phyloP scores from a whole-genome alignment of 2,329 filamentous ascomycete species.

The Dothideomycetes sp. region DNA sequence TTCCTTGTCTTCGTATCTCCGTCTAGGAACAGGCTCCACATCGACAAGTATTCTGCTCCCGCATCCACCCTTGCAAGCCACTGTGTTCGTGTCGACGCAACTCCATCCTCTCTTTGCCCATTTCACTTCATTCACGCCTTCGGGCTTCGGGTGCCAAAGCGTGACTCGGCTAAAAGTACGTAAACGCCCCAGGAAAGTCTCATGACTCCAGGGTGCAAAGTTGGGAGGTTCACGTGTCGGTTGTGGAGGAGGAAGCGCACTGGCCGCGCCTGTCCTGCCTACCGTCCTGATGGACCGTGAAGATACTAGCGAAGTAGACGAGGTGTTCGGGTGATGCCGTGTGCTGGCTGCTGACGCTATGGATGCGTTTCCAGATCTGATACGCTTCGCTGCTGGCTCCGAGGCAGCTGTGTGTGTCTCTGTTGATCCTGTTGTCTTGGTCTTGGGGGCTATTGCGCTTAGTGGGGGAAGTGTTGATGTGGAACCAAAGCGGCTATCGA shows the following conservation, averaged over 20 bases:
- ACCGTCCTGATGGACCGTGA: slow-evolving; percentile 1
- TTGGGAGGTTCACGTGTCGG: slow-evolving; percentile 38
- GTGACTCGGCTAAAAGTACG: slow-evolving; percentile 86
- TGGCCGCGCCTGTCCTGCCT: too few relatives aligned
- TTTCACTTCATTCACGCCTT: slow-evolving; percentile 74
- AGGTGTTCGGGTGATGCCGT: slow-evolving; percentile 3
- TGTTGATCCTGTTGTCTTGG: slow-evolving; percentile 22
- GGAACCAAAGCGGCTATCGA: slow-evolving; percentile 47
- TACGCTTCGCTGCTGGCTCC: slow-evolving; percentile 19
- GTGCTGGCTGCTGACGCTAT: slow-evolving; percentile 13
- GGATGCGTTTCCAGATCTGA: slow-evolving; percentile 19
- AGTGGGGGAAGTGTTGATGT: slow-evolving; percentile 23
- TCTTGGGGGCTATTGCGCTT: too few relatives aligned
- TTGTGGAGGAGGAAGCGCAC: not conserved
- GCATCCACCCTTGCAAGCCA: slow-evolving; percentile 72
- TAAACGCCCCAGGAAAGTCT: slow-evolving; percentile 67
- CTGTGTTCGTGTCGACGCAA: slow-evolving; percentile 71
- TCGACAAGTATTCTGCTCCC: slow-evolving; percentile 75
- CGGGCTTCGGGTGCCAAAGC: slow-evolving; percentile 86
- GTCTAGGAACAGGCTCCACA: slow-evolving; percentile 12
- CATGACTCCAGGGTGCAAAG: slow-evolving; percentile 79
- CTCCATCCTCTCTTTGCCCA: slow-evolving; percentile 94
- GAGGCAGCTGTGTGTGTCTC: slow-evolving; percentile 12
- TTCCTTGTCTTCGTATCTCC: slow-evolving; percentile 1
- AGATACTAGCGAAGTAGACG: slow-evolving; percentile 5